Conservation (phyloP, 2,329 filamentous ascomycete species). For the Stachybotrys chlorohalonatus region DNA sequence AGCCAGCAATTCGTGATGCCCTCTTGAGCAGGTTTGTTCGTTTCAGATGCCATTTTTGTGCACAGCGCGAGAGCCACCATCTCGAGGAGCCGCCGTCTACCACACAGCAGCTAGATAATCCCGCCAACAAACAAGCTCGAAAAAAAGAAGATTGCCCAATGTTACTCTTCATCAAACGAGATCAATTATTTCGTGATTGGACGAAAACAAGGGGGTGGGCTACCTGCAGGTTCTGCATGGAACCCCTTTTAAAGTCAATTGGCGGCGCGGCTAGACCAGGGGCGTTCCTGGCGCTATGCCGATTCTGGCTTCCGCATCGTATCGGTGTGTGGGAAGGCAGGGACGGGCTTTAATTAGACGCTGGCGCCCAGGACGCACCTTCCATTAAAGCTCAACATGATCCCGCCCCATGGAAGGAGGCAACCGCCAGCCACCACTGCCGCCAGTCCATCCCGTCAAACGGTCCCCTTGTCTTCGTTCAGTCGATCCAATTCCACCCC, state of each 20-base stretch:
- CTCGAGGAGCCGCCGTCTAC: not conserved
- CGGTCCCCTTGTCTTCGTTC: too few relatives aligned
- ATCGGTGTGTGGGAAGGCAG: not conserved
- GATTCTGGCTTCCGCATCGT: not conserved
- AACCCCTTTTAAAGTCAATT: not conserved
- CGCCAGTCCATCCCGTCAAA: too few relatives aligned
- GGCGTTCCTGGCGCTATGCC: not conserved
- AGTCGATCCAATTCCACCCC: too few relatives aligned
- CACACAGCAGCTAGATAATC: too few relatives aligned
- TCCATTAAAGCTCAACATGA: not conserved
- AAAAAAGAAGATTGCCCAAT: not conserved
- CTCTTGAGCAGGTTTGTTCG: too few relatives aligned
- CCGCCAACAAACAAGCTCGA: too few relatives aligned
- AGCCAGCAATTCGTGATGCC: too few relatives aligned
- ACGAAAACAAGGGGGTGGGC: not conserved
- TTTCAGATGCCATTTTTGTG: too few relatives aligned
- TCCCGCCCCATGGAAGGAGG: not conserved
- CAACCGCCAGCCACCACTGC: not conserved
- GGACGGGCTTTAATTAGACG: not conserved
- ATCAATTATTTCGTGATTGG: not conserved
- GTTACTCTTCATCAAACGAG: not conserved
- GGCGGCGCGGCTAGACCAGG: not conserved
- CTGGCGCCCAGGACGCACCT: not conserved
- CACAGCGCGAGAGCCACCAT: too few relatives aligned
- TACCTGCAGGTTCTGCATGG: not conserved